Base-by-base conservation (phyloP, 83 land plant species). In the Picea abies region DNA sequence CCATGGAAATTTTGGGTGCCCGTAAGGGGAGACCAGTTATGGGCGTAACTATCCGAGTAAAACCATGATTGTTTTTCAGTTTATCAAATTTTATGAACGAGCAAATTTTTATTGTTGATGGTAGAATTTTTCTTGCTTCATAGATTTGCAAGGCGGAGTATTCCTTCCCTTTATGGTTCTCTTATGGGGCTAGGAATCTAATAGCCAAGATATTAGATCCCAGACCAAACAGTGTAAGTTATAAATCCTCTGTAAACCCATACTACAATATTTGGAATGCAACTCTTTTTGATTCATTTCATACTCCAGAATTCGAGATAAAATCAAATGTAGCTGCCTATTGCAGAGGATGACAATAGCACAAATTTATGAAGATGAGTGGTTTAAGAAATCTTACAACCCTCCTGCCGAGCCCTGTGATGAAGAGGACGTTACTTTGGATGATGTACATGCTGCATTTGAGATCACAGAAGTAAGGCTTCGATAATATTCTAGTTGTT, bases 321-420 rank as follows among this genome's bases (percentile, higher is more conserved):
- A 80, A 62, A 26, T 20, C 19, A 44, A 61, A 44, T 63, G 37
- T 47, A 23, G 7, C 32, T 85, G 70, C 67, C 14, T 29, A 41
- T 62, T 49, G 66, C 81, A 89, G 89, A 26, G 91, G 41, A 88
- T 88, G 2, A 80, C 87, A 60, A 72, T 89, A 52, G 75, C 81
- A 60, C 81, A 85, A 49, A 87, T 89, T 79, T 29, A 84, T 16
- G 85, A 81, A 82, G 87, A 89, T 83, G 80, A 81, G 52, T 89
- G 91, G 91, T 89, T 89, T 83, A 84, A 67, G 52, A 76, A 32
- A 37, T 87, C 85, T 78, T 89, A 85, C 39, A 60, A 26, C 63
- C 89, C 85, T 72, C 62, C 87, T 1, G 3, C n/a, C 19, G 84
- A 70, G 23, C 17, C 67, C 76, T 63, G 77, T 62, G 47, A 22